phyloP scores from a whole-genome alignment of 495 filamentous ascomycete genomes.

The Stereocaulon alpinum region DNA sequence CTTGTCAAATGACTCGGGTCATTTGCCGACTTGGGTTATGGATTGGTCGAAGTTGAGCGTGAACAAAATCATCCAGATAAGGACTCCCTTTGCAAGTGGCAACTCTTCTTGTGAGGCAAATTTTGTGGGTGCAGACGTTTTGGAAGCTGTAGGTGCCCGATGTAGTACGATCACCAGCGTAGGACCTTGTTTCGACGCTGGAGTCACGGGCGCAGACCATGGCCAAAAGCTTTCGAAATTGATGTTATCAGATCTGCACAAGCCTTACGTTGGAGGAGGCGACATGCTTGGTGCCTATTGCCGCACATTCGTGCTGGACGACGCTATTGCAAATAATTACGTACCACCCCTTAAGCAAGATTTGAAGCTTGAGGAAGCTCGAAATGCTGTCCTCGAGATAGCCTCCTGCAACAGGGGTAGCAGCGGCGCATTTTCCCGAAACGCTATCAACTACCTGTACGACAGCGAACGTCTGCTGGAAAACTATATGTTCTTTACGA shows the following conservation, averaged over 20 bases:
- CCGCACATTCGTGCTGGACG: background rate
- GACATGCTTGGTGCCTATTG: background rate
- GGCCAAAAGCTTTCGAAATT: background rate
- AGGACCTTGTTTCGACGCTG: background rate
- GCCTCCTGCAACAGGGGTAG: background rate
- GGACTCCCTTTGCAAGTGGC: background rate
- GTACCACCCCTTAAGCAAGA: background rate
- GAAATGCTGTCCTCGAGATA: background rate
- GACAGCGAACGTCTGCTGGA: fast-evolving
- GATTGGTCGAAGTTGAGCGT: background rate
- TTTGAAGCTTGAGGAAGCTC: background rate
- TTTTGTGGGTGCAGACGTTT: background rate
- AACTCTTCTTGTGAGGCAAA: background rate
- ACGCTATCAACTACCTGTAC: background rate
- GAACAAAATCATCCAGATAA: too few relatives aligned
- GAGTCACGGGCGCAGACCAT: background rate
- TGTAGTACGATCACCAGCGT: background rate
- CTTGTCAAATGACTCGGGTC: background rate
- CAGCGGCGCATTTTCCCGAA: too few relatives aligned
- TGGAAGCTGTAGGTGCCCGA: background rate
- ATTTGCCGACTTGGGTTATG: background rate
- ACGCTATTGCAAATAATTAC: background rate
- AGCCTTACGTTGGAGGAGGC: background rate
- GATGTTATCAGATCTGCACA: background rate
- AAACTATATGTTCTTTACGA: background rate